These are phyloP conservation scores for Russula compacta DNA, from an alignment of 768 basidiomycete species.

Conservation along the genomic window DNA sequence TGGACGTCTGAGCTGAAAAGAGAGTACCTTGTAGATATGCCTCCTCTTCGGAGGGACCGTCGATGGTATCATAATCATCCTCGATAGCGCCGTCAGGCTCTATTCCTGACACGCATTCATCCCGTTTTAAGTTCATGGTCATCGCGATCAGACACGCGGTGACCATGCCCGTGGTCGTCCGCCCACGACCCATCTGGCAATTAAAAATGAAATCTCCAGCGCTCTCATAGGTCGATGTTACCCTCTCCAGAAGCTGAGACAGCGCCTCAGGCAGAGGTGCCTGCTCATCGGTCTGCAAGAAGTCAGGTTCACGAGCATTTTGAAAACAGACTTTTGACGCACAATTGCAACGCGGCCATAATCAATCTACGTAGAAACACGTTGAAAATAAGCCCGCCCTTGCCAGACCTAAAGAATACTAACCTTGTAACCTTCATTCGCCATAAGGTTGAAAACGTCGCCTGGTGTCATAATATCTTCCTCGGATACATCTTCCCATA, in stretches of 20 bases:
- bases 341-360: conserved; percentile 89
- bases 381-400: neutral
- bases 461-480: conserved; percentile 81
- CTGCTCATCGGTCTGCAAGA: conserved; percentile 86
- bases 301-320: neutral
- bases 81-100: conserved; percentile 30
- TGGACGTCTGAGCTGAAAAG: neutral
- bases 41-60: conserved; percentile 81
- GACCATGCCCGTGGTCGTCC: conserved; percentile 96
- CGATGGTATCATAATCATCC: conserved; percentile 57
- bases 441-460: conserved; percentile 70
- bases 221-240: conserved; percentile 44
- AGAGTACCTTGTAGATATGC: conserved; percentile 73
- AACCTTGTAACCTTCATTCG: conserved; percentile 69
- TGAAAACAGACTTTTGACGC: conserved; percentile 24
- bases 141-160: conserved; percentile 81
- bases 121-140: conserved; percentile 48
- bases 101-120: conserved; percentile 30
- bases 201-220: conserved; percentile 86
- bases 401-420: neutral
- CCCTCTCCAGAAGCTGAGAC: conserved; percentile 65
- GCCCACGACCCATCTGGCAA: conserved; percentile 90
- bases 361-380: conserved; percentile 48
- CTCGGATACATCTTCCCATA: conserved; percentile 84
- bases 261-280: conserved; percentile 88